Evolutionary conservation across 148 eudicot genomes (phyloP).

Genomic region (Chenopodium suecicum): DNA sequence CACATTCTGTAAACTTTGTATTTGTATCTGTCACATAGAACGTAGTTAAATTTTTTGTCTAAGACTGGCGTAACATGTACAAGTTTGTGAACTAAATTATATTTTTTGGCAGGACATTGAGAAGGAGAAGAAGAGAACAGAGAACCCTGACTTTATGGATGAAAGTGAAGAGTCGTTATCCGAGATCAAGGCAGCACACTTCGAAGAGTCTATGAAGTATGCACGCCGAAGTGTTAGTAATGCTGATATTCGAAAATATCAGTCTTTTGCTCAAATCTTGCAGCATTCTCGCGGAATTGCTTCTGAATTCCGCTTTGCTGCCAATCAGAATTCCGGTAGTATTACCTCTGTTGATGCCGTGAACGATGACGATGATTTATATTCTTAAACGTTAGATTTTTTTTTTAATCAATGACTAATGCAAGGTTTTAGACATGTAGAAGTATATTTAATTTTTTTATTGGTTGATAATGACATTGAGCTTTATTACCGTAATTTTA

Average conservation of each 20-base stretch:
- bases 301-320: slow-evolving; percentile 52
- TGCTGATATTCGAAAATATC: slow-evolving; percentile 70
- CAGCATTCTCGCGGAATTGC: slow-evolving; percentile 79
- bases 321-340: slow-evolving; percentile 32
- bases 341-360: slow-evolving; percentile 32
- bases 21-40: no score
- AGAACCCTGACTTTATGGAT: slow-evolving; percentile 67
- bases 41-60: neutral
- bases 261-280: slow-evolving; percentile 66
- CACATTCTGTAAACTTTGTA: no score
- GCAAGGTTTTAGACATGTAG: neutral
- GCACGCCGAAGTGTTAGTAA: slow-evolving; percentile 77
- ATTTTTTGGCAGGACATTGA: slow-evolving; percentile 50
- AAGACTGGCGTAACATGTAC: neutral
- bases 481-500: no score
- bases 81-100: neutral
- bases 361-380: slow-evolving; percentile 58
- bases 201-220: slow-evolving; percentile 78
- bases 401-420: neutral
- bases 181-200: slow-evolving; percentile 66
- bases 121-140: slow-evolving; percentile 60
- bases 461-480: neutral
- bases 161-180: slow-evolving; percentile 58
- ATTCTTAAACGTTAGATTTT: slow-evolving; percentile 24
- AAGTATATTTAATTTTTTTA: no score